Evolutionary conservation across 768 basidiomycete genomes (phyloP).

Genomic region (Daedaleopsis nitida): DNA sequence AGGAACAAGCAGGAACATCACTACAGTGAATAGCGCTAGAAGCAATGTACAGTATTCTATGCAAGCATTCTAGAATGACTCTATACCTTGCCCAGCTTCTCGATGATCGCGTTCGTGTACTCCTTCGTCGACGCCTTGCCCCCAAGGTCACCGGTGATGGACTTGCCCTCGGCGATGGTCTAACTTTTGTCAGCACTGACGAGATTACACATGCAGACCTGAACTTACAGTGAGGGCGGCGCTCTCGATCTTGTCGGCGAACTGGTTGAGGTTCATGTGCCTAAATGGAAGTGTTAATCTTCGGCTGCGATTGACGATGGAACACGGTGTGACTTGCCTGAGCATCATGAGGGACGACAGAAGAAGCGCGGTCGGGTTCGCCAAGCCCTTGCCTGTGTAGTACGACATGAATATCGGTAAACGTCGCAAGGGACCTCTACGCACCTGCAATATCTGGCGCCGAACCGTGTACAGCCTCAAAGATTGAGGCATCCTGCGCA

Average conservation of each 20-base stretch:
- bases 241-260: conserved; percentile 89
- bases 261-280: conserved; percentile 88
- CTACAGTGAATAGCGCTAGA: conserved; percentile 14
- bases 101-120: conserved; percentile 87
- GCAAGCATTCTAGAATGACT: conserved; percentile 9
- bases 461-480: conserved; percentile 98
- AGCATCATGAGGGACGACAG: conserved; percentile 98
- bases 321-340: conserved; percentile 52
- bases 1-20: neutral
- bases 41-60: conserved; percentile 20
- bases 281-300: conserved; percentile 40
- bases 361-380: conserved; percentile 99
- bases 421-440: neutral
- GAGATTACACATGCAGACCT: neutral
- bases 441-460: conserved; percentile 97
- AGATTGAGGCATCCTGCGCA: conserved; percentile 92
- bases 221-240: conserved; percentile 81
- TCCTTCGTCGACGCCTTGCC: conserved; percentile 89
- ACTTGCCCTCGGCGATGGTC: conserved; percentile 97
- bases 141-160: conserved; percentile 94
- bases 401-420: conserved; percentile 9
- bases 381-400: conserved; percentile 76
- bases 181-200: conserved; percentile 32
- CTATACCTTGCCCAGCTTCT: conserved; percentile 51
- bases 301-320: neutral